Base-by-base conservation (phyloP, 495 filamentous ascomycete species). In the Niebla homalea region DNA sequence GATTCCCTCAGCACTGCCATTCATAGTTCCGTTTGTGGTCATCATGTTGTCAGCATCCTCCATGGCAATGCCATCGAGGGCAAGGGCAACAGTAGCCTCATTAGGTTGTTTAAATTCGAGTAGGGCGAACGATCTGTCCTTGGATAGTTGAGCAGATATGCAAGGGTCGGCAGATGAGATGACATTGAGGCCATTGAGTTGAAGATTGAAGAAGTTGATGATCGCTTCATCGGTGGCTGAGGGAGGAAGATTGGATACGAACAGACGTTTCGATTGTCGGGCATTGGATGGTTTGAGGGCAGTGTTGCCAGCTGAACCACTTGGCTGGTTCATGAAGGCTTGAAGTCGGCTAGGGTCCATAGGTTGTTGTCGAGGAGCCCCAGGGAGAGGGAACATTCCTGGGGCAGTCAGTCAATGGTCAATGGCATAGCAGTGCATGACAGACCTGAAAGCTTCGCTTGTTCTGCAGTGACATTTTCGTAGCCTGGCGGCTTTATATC, bases 401-500 rank as follows among this genome's bases (percentile, higher is more conserved):
- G 36, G 20, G 5, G 22, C 19, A 23, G 43, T 37, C 26, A 49
- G 44, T 56, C 57, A 59, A 42, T 19, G 22, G 16, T 36, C 10
- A 20, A 11, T 12, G 29, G 25, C 21, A 22, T 8, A 32, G 18
- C 26, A 41, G 29, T 44, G 12, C 15, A 11, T 40, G 20, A 7
- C 72, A 57, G 63, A 75, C 87, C 87, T n/a, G 92, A 99, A 32
- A 99, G 76, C 73, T 99, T 99, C 22, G 92, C 93, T 63, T 97
- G 93, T 64, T 99, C 92, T 21, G 92, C 93, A 12, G 93, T 96
- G 53, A 99, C 92, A 68, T 94, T 95, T 66, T 97, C 92, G 60
- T 99, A 99, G 25, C 92, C 90, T 19, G 87, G 87, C 12, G 92
- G 92, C 70, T 97, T 99, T 65, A 99, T 94, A 64, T 99, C 92